Percentiles rank a stretch among this genome's conserved stretches.
Conservation (phyloP, 2,329 filamentous ascomycete genomes). For the Colletotrichum liriopes region DNA sequence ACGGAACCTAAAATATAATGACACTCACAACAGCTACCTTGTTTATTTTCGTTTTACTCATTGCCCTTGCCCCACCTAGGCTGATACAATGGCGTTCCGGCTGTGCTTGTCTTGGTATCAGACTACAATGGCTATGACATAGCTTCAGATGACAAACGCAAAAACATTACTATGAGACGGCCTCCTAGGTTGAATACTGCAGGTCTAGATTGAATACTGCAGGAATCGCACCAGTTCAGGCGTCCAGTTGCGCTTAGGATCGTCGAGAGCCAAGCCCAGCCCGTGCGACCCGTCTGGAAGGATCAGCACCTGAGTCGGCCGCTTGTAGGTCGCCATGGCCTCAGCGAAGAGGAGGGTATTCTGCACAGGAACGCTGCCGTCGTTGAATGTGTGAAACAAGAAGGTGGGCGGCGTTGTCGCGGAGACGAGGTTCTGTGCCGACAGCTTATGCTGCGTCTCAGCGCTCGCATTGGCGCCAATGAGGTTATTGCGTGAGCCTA, state of each 20-base stretch:
- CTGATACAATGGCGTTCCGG: background rate
- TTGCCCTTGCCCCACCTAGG: background rate
- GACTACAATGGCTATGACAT: background rate
- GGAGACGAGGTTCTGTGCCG: conserved; percentile 48
- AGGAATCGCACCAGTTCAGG: conserved; percentile 49
- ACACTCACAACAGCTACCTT: background rate
- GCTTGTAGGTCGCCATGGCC: conserved; percentile 45
- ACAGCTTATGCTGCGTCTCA: conserved; percentile 44
- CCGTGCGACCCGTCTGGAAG: conserved; percentile 50
- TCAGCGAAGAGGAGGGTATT: conserved; percentile 49
- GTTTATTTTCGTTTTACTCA: background rate
- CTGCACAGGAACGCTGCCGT: conserved; percentile 47
- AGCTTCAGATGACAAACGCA: background rate
- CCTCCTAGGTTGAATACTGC: too few species aligned
- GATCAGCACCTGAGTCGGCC: conserved; percentile 48
- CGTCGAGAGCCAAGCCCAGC: conserved; percentile 47
- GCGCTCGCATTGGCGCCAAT: conserved; percentile 42
- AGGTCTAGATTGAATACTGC: conserved; percentile 42
- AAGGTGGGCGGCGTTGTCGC: conserved; percentile 52
- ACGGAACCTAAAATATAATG: background rate
- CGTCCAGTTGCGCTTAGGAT: conserved; percentile 47
- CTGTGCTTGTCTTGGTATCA: background rate
- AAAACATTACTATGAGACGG: too few species aligned
- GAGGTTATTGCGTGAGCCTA: conserved; percentile 45
- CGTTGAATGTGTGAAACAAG: conserved; percentile 53